Evolutionary conservation across 441 rosid species (phyloP).

Genomic region (Pelargonium fulgidum): DNA sequence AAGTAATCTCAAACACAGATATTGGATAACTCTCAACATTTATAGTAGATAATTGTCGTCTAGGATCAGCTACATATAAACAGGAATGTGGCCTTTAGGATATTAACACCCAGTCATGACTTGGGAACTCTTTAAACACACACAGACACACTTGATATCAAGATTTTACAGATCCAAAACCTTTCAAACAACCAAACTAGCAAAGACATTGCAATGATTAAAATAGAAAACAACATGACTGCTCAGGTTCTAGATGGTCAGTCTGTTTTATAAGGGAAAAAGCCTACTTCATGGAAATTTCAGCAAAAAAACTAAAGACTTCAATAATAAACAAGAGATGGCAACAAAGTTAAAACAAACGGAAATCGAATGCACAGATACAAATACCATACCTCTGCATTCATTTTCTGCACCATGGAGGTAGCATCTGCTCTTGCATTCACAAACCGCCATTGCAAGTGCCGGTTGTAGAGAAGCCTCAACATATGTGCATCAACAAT

Average conservation of each 20-base stretch:
- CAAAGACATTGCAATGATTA: not conserved
- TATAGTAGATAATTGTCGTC: too few species aligned
- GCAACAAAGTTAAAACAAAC: not conserved
- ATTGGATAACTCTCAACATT: too few species aligned
- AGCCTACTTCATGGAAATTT: too few species aligned
- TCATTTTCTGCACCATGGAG: conserved; percentile 42
- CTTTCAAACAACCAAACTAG: not conserved
- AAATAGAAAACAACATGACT: not conserved
- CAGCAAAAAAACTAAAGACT: not conserved
- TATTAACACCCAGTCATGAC: too few species aligned
- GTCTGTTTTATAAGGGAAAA: too few species aligned
- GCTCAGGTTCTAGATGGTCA: too few species aligned
- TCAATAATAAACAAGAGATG: not conserved
- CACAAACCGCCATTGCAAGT: conserved; percentile 59
- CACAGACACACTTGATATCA: too few species aligned
- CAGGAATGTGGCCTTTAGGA: too few species aligned
- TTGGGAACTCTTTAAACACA: too few species aligned
- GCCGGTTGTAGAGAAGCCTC: conserved; percentile 60
- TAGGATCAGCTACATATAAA: too few species aligned
- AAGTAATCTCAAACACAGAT: too few species aligned
- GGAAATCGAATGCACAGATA: not conserved
- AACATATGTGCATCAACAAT: conserved; percentile 54
- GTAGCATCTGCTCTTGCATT: conserved; percentile 63
- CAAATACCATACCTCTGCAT: conserved; percentile 45
- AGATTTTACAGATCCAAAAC: too few species aligned